Conservation (phyloP, 2,329 filamentous ascomycete species). For the Trichoderma citrinoviride region DNA sequence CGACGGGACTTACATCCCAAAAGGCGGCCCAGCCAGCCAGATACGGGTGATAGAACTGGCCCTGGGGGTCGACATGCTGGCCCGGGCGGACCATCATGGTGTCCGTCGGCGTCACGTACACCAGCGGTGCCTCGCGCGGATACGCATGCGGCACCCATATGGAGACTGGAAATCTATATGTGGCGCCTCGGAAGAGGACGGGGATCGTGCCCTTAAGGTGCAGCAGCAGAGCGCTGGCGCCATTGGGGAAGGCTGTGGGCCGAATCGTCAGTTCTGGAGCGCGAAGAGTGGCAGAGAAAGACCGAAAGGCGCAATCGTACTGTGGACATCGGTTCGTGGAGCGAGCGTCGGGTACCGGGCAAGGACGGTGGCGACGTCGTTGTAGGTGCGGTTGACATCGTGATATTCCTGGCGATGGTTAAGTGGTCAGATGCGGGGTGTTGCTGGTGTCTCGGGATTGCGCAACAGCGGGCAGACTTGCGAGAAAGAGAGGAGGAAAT, state of each 20-base stretch:
- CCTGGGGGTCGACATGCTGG: constrained; percentile 92
- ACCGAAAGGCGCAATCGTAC: constrained; percentile 49
- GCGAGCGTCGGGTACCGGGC: constrained; percentile 75
- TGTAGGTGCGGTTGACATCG: constrained; percentile 89
- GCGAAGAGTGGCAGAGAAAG: background rate
- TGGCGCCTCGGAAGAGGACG: constrained; percentile 83
- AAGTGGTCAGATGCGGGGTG: constrained; percentile 7
- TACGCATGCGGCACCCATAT: constrained; percentile 94
- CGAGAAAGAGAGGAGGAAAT: no score
- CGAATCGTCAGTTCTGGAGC: constrained; percentile 15
- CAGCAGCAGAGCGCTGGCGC: constrained; percentile 79
- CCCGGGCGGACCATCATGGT: constrained; percentile 88
- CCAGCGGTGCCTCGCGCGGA: constrained; percentile 78
- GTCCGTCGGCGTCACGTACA: constrained; percentile 84
- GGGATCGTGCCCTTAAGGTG: constrained; percentile 85
- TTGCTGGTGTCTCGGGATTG: background rate
- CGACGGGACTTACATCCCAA: constrained; percentile 72
- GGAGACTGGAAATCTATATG: constrained; percentile 86
- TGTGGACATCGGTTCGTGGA: constrained; percentile 92
- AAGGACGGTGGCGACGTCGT: constrained; percentile 81
- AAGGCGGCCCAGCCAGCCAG: constrained; percentile 84
- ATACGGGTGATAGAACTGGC: constrained; percentile 93
- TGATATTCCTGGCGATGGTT: constrained; percentile 70
- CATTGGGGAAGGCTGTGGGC: constrained; percentile 76
- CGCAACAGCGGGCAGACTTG: background rate